Evolutionary conservation across 306 rosid species (phyloP), one percentile per base, ranked within the genome.

Genomic region (Prunus dulcis): DNA sequence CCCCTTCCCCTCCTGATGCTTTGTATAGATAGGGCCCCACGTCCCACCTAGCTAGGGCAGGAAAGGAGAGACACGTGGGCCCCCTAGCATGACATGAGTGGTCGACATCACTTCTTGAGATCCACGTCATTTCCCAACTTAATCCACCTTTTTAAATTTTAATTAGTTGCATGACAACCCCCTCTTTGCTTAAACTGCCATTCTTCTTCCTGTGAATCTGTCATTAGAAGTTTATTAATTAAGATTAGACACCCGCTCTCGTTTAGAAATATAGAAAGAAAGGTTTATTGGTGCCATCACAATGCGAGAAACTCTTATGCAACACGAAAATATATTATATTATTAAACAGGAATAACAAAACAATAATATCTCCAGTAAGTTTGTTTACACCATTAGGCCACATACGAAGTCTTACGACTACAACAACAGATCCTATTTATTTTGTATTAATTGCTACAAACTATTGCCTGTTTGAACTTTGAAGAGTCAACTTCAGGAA

Each of bases 81-180:
- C 83, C 84, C 14, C 2, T 3, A 45, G 46, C 30, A 71, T 47
- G 77, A 76, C 84, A 73, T 53, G 84, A 86, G 56, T 86, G 88
- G 86, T 84, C 84, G 49, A 73, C 79, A 76, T 81, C 80, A 74
- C 80, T 64, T 67, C 78, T 76, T 57, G 55, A 30, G 63, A 69
- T 63, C 82, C 90, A 81, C 84, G 79, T 86, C 81, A 84, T 58
- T 79, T 71, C 77, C 70, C 77, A 55, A 49, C 65, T 86, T 77
- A 70, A 27, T 71, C 65, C 0, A 41, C 67, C 70, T 62, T 45
- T 76, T 22, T 47, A n/a, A 55, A 6, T 38, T 38, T 38, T 38
- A 38, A 38, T 38, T 38, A 38, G 43, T 38, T 38, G 43, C 43
- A 38, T 38, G 43, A 38, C 9, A 38, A 38, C 43, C 9, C 9